Evolutionary conservation across 192 early-diverging fungal species (phyloP).

Genomic region (Coemansia sp.): DNA sequence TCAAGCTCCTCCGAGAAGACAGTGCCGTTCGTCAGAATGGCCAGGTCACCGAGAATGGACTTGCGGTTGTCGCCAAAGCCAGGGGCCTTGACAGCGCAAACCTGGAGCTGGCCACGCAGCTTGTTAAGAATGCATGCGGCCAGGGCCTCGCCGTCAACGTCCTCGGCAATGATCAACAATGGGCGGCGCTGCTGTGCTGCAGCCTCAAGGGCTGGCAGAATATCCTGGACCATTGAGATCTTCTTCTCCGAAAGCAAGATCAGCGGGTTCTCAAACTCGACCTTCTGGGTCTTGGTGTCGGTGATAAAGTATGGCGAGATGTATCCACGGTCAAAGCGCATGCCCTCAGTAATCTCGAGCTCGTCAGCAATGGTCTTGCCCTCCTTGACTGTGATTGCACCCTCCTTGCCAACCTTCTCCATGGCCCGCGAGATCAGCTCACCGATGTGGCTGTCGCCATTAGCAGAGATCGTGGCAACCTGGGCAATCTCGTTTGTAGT

Average conservation of each 20-base stretch:
- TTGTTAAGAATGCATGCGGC: constrained; percentile 99
- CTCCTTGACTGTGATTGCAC: constrained; percentile 99
- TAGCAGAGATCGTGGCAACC: constrained; percentile 99
- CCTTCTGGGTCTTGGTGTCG: constrained; percentile 96
- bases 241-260: constrained; percentile 99
- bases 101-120: constrained; percentile 96
- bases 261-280: constrained; percentile 99
- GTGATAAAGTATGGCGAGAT: constrained; percentile 99
- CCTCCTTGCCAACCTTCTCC: constrained; percentile 99
- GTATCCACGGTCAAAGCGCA: constrained; percentile 99
- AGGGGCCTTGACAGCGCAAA: constrained; percentile 97
- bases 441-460: constrained; percentile 97
- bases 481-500: constrained; percentile 97
- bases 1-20: constrained; percentile 98
- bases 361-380: constrained; percentile 99
- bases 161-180: constrained; percentile 96
- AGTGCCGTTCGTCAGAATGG: constrained; percentile 91
- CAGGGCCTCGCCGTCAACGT: constrained; percentile 98
- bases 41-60: constrained; percentile 96
- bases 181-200: constrained; percentile 93
- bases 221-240: constrained; percentile 92
- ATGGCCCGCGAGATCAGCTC: constrained; percentile 97
- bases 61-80: constrained; percentile 99
- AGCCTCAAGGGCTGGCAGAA: constrained; percentile 94
- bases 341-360: constrained; percentile 98